A percentile compares a stretch with the other conserved stretches of the same genome.
Conservation (phyloP, 139 green algal genomes). For the Eudorina sp. region DNA sequence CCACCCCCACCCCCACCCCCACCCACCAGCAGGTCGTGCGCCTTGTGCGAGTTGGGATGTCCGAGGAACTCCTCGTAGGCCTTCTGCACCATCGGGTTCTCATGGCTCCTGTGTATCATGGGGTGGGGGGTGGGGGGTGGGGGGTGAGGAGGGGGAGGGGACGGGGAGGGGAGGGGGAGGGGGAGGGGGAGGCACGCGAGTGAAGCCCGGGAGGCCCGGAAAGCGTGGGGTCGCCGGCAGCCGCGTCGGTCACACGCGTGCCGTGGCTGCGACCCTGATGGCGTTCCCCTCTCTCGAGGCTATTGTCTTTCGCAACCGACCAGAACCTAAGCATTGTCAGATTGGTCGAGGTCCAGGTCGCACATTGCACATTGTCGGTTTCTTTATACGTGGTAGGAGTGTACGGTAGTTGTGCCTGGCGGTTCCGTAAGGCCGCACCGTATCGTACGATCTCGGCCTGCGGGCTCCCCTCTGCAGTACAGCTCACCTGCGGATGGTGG, state of each 20-base stretch:
- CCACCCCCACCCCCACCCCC: too few relatives aligned
- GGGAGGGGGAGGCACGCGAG: too few relatives aligned
- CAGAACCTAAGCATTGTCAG: too few relatives aligned
- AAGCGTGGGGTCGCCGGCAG: too few relatives aligned
- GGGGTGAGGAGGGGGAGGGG: neutral
- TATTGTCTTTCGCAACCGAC: too few relatives aligned
- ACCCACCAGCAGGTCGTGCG: slow-evolving; percentile 70
- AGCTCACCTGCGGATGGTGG: slow-evolving; percentile 21
- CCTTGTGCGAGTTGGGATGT: slow-evolving; percentile 56
- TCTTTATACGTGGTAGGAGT: too few relatives aligned
- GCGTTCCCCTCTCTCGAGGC: too few relatives aligned
- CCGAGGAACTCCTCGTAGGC: slow-evolving; percentile 68
- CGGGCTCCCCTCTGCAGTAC: neutral
- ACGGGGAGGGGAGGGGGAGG: neutral
- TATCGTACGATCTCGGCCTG: neutral
- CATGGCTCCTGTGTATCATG: slow-evolving; percentile 53
- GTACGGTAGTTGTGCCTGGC: too few relatives aligned
- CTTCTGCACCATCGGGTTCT: slow-evolving; percentile 60
- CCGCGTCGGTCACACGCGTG: neutral
- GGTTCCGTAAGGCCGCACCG: too few relatives aligned
- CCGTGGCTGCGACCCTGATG: neutral
- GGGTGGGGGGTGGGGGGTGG: too few relatives aligned
- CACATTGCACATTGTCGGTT: neutral
- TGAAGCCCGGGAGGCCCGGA: too few relatives aligned
- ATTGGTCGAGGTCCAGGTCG: too few relatives aligned